phyloP scores from a whole-genome alignment of 2,329 filamentous ascomycete genomes.

The Coleophoma eucalyptorum region DNA sequence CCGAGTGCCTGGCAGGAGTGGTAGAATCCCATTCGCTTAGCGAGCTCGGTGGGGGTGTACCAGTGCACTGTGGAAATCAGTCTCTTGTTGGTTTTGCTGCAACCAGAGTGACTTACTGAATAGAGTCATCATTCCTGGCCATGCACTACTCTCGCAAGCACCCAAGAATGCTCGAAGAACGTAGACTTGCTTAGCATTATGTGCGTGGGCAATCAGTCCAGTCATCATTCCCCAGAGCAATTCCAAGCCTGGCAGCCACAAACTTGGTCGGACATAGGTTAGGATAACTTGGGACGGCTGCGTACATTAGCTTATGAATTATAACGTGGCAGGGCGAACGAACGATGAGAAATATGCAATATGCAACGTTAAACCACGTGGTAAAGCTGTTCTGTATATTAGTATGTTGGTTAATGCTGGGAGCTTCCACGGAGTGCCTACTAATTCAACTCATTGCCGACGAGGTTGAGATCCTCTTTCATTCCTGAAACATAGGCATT shows the following conservation, averaged over 20 bases:
- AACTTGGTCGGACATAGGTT: conserved; percentile 28
- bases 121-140: conserved; percentile 40
- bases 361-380: conserved; percentile 32
- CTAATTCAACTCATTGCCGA: conserved; percentile 49
- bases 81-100: not conserved
- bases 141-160: conserved; percentile 21
- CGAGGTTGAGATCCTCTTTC: conserved; percentile 39
- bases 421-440: not conserved
- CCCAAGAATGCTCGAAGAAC: conserved; percentile 23
- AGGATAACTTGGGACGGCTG: conserved; percentile 33
- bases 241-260: conserved; percentile 24
- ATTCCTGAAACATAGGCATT: conserved; percentile 26
- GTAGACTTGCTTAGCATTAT: conserved; percentile 2
- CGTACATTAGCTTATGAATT: too few species aligned
- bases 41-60: conserved; percentile 26
- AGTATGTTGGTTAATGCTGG: not conserved
- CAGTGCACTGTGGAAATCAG: conserved; percentile 22
- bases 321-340: too few species aligned
- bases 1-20: conserved; percentile 13
- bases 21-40: conserved; percentile 13
- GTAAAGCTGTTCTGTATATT: conserved; percentile 25
- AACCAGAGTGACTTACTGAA: conserved; percentile 25
- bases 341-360: conserved; percentile 32
- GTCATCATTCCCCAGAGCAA: conserved; percentile 5
- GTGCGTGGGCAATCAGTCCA: not conserved